A percentile compares a stretch with the other conserved stretches of the same genome.
Conservation (phyloP, 768 basidiomycete species). For the Leccinum subtestaceum region DNA sequence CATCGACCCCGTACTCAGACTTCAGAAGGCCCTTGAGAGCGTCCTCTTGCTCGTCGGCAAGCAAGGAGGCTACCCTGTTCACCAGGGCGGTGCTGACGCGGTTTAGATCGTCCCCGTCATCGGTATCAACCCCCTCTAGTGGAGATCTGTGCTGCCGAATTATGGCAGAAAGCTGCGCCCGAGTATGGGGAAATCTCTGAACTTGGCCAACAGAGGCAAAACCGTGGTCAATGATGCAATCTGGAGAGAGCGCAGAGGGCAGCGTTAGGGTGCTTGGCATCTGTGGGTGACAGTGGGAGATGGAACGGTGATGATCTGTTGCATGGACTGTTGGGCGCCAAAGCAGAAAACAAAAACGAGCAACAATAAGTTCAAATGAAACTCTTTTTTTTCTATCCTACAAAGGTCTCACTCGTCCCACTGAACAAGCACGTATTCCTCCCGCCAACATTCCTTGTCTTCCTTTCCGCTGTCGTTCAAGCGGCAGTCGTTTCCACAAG, state of each 20-base stretch:
- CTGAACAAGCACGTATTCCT: slow-evolving; percentile 73
- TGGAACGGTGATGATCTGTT: slow-evolving; percentile 23
- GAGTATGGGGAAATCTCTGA: slow-evolving; percentile 73
- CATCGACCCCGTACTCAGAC: slow-evolving; percentile 64
- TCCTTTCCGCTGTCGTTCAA: slow-evolving; percentile 40
- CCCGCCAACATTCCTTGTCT: slow-evolving; percentile 54
- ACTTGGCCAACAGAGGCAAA: slow-evolving; percentile 17
- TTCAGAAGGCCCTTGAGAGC: slow-evolving; percentile 75
- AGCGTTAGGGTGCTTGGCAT: slow-evolving; percentile 29
- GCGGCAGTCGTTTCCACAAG: slow-evolving; percentile 80
- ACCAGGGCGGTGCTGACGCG: slow-evolving; percentile 62
- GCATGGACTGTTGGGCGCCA: slow-evolving; percentile 23
- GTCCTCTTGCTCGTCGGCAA: slow-evolving; percentile 85
- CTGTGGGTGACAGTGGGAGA: slow-evolving; percentile 14
- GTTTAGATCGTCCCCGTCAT: slow-evolving; percentile 53
- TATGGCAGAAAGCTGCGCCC: slow-evolving; percentile 74
- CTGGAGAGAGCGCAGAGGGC: slow-evolving; percentile 16
- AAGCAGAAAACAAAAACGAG: slow-evolving; percentile 13
- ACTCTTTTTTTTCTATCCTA: slow-evolving; percentile 2
- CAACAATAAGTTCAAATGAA: slow-evolving; percentile 14
- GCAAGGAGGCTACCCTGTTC: slow-evolving; percentile 64
- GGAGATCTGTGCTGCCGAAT: slow-evolving; percentile 66
- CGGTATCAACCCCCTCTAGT: slow-evolving; percentile 53
- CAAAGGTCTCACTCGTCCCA: slow-evolving; percentile 55
- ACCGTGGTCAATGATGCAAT: slow-evolving; percentile 18